Conservation (phyloP, 495 filamentous ascomycete species). For the Haplographium delicatum region DNA sequence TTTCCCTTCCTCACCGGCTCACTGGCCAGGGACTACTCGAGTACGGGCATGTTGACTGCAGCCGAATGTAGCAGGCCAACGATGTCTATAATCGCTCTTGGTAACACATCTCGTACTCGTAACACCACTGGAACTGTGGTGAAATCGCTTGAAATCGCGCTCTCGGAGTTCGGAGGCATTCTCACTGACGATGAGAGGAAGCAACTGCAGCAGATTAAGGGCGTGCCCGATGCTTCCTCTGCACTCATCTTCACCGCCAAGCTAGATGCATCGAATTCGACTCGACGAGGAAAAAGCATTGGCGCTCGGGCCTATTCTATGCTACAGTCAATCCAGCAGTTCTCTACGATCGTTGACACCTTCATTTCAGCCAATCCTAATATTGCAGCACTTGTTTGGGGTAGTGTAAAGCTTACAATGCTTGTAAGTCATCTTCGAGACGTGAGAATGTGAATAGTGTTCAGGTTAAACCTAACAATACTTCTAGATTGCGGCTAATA, state of each 20-base stretch:
- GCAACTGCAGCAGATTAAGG: slow-evolving; percentile 17
- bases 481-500: slow-evolving; percentile 25
- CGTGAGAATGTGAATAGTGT: background rate
- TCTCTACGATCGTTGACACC: slow-evolving; percentile 28
- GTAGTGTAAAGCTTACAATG: slow-evolving; percentile 30
- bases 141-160: slow-evolving; percentile 14
- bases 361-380: slow-evolving; percentile 31
- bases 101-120: slow-evolving; percentile 6
- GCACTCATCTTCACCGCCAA: slow-evolving; percentile 29
- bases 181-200: slow-evolving; percentile 24
- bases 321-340: slow-evolving; percentile 29
- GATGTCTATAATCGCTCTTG: slow-evolving; percentile 6
- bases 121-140: slow-evolving; percentile 8
- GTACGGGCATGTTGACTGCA: background rate
- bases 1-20: background rate
- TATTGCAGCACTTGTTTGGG: slow-evolving; percentile 37
- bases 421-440: slow-evolving; percentile 9
- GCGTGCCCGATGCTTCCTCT: slow-evolving; percentile 26
- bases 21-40: slow-evolving; percentile 5
- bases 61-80: slow-evolving; percentile 6
- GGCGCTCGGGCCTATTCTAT: slow-evolving; percentile 28
- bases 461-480: slow-evolving; percentile 6
- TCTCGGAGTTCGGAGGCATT: slow-evolving; percentile 19
- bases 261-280: slow-evolving; percentile 27
- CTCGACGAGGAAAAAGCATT: slow-evolving; percentile 23